These are phyloP conservation scores for Mollisiaceae sp. DNA, from an alignment of 2,329 filamentous ascomycete species.

Conservation along the genomic window DNA sequence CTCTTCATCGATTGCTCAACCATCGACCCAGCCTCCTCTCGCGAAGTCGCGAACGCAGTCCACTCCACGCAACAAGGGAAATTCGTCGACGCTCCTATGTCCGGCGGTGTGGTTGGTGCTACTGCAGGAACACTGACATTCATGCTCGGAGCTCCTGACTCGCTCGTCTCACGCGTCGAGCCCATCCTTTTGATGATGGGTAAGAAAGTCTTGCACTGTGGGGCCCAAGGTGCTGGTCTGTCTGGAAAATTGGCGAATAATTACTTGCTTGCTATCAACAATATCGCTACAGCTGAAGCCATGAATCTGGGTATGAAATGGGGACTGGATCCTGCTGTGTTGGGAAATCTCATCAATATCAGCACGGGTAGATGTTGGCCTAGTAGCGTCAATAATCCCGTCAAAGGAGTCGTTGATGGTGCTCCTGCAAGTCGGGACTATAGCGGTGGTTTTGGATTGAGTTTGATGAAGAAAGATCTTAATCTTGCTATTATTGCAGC, in stretches of 20 bases:
- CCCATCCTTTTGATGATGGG: conserved; percentile 82
- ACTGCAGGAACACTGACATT: conserved; percentile 88
- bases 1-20: conserved; percentile 97
- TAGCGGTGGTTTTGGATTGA: conserved; percentile 75
- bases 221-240: conserved; percentile 81
- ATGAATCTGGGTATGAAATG: conserved; percentile 62
- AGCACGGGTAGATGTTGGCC: conserved; percentile 97
- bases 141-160: conserved; percentile 79
- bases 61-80: conserved; percentile 68
- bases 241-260: conserved; percentile 97
- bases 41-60: conserved; percentile 74
- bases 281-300: conserved; percentile 67
- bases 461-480: conserved; percentile 82
- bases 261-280: conserved; percentile 92
- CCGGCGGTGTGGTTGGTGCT: conserved; percentile 91
- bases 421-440: conserved; percentile 81
- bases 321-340: conserved; percentile 61
- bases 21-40: conserved; percentile 88
- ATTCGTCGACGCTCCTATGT: conserved; percentile 97
- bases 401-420: conserved; percentile 78
- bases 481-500: conserved; percentile 75
- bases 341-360: conserved; percentile 88
- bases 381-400: conserved; percentile 93
- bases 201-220: conserved; percentile 83
- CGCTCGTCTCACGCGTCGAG: conserved; percentile 67